These are phyloP conservation scores for Mucor circinelloides DNA, from an alignment of 371 early-diverging fungal genomes.

Conservation along the genomic window DNA sequence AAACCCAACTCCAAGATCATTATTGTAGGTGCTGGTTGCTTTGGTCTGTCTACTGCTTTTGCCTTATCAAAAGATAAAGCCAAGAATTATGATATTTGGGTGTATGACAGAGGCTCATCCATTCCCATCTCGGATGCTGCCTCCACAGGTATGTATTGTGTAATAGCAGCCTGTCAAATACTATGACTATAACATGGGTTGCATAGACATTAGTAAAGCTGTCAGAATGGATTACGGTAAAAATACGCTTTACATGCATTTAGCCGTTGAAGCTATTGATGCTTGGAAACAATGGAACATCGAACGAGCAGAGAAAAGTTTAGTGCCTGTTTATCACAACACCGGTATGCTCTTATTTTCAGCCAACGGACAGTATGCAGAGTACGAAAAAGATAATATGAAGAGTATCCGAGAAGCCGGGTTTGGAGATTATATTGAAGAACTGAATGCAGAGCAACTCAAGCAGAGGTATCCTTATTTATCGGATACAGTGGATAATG, in stretches of 20 bases:
- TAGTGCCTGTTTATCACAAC: conserved; percentile 38
- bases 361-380: conserved; percentile 27
- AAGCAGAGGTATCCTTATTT: conserved; percentile 33
- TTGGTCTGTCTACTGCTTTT: conserved; percentile 55
- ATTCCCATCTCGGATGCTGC: conserved; percentile 51
- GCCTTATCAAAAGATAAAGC: conserved; percentile 23
- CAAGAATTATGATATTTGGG: conserved; percentile 35
- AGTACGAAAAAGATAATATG: conserved; percentile 33
- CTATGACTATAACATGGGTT: background rate
- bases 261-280: conserved; percentile 45
- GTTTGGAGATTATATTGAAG: conserved; percentile 34
- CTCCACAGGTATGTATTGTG: conserved; percentile 33
- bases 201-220: conserved; percentile 51
- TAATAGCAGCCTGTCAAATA: background rate
- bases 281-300: conserved; percentile 45
- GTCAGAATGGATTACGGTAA: conserved; percentile 52
- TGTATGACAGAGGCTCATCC: conserved; percentile 36
- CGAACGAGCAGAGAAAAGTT: conserved; percentile 31
- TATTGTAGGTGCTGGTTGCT: conserved; percentile 56
- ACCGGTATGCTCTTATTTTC: conserved; percentile 43
- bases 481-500: conserved; percentile 30
- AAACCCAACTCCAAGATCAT: conserved; percentile 27
- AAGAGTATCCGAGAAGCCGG: conserved; percentile 38
- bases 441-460: conserved; percentile 22
- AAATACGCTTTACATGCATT: conserved; percentile 38